Evolutionary conservation across 495 filamentous ascomycete species (phyloP), one percentile per base, ranked within the genome.

Genomic region (Pyrenula aspistea): DNA sequence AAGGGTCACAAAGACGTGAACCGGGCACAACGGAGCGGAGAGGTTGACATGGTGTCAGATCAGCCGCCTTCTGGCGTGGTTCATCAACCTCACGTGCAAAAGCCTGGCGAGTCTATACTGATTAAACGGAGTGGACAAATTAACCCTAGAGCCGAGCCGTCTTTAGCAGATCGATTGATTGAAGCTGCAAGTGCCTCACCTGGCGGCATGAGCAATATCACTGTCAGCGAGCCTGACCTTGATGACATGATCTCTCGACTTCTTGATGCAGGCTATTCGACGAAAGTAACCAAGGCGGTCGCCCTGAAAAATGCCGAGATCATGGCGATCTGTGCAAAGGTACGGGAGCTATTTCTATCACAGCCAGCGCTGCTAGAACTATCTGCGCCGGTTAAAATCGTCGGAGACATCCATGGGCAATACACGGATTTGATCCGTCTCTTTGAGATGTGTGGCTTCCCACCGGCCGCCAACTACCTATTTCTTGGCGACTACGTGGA

Each of bases 371-470:
- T 99, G 47, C 66, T 97, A 53, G 93, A 99, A 71, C 77, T 99
- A 55, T 83, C 89, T 55, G 86, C 94, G n/a, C 94, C 93, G 1
- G 94, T 99, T 61, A 99, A 99, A 74, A 95, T 99, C 60, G 93
- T 99, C 12, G 93, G 93, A 11, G 93, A 99, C 71, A 88, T 99
- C 11, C 93, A 99, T 68, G 93, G 93, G 53, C 93, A 99, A 70
- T 99, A 96, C 65, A 95, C 92, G 19, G 93, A 99, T 71, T 74
- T 99, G 24, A 95, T 99, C 61, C 80, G 93, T 31, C 86, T 99
- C 80, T 99, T 99, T 61, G 93, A 99, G 72, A 97, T 97, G 94
- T 96, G 93, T 63, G 93, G 93, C 1, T 99, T 96, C 66, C 93
- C 93, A 11, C 93, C 93, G 4, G 83, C 82, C 50, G 83, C 90